Percentiles rank a stretch among this genome's conserved stretches.
These are phyloP conservation scores for Sclerospora graminicola DNA, from an alignment of 352 stramenopile species.

Conservation along the genomic window DNA sequence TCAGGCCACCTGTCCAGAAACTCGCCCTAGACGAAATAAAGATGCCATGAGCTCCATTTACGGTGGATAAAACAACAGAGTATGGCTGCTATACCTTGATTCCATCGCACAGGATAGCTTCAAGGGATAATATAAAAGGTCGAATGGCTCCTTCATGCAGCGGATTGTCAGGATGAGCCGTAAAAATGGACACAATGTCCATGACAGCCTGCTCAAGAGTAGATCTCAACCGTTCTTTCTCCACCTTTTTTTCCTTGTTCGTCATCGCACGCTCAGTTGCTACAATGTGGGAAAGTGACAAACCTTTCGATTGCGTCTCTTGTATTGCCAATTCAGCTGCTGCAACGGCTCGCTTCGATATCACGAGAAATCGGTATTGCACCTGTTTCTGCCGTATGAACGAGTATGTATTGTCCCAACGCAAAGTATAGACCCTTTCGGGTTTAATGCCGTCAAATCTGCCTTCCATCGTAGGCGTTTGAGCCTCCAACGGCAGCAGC, in stretches of 20 bases:
- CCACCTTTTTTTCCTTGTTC: constrained; percentile 15
- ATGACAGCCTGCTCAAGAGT: constrained; percentile 31
- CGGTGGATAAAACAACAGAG: not conserved
- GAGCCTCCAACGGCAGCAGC: constrained; percentile 4
- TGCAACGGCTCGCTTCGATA: constrained; percentile 24
- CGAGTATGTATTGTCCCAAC: constrained; percentile 75
- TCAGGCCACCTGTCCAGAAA: constrained; percentile 48
- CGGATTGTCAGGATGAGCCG: constrained; percentile 48
- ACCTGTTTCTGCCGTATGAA: constrained; percentile 56
- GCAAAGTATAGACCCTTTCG: constrained; percentile 40
- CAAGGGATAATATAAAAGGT: constrained; percentile 47
- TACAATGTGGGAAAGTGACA: constrained; percentile 24
- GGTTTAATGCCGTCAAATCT: constrained; percentile 18
- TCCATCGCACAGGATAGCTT: constrained; percentile 51
- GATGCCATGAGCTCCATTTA: not conserved
- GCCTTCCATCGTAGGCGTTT: constrained; percentile 22
- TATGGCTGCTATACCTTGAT: constrained; percentile 34
- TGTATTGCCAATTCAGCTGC: constrained; percentile 39
- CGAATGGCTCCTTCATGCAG: constrained; percentile 63
- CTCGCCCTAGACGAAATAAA: constrained; percentile 18
- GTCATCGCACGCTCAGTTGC: constrained; percentile 25
- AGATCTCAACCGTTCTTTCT: constrained; percentile 14
- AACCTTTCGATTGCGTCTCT: constrained; percentile 5
- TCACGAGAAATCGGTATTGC: constrained; percentile 43
- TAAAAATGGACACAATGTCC: constrained; percentile 68